Percentiles rank a stretch among this genome's conserved stretches.
Conservation (phyloP, 2,329 filamentous ascomycete genomes). For the Neopestalotiopsis rosae region DNA sequence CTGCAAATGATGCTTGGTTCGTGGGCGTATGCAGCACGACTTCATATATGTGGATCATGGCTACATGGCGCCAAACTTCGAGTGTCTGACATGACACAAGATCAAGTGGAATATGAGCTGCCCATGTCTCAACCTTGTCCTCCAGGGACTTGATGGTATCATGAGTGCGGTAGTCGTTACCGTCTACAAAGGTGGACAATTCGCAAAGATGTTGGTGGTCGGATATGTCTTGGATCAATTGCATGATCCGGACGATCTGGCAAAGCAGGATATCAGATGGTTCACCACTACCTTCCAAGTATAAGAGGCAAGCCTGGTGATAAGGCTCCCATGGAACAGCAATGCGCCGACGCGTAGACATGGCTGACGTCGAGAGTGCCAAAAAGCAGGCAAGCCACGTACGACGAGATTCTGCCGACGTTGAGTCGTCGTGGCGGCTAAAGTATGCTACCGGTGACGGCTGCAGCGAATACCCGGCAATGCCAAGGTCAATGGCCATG, state of each 20-base stretch:
- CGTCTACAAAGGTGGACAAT: conserved; percentile 16
- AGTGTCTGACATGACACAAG: conserved; percentile 8
- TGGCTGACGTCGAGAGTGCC: conserved; percentile 13
- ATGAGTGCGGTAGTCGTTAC: conserved; percentile 17
- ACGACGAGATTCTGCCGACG: neutral
- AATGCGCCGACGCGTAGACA: conserved; percentile 15
- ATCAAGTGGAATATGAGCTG: conserved; percentile 9
- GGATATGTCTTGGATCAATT: conserved; percentile 15
- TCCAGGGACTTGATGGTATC: conserved; percentile 10
- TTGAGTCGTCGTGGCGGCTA: neutral
- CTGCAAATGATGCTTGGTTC: conserved; percentile 24
- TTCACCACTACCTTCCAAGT: conserved; percentile 14
- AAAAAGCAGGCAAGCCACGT: conserved; percentile 18
- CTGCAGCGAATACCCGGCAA: conserved; percentile 6
- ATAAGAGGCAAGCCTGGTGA: conserved; percentile 14
- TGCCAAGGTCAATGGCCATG: conserved; percentile 16
- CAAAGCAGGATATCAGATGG: conserved; percentile 14
- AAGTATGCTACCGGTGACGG: conserved; percentile 8
- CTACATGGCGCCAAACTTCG: conserved; percentile 17
- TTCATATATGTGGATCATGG: conserved; percentile 24
- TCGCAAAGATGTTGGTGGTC: conserved; percentile 15
- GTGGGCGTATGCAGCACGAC: conserved; percentile 23
- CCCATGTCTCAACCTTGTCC: conserved; percentile 9
- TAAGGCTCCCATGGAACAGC: conserved; percentile 15
- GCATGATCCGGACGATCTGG: conserved; percentile 15